These are phyloP conservation scores for Excoecaria cochinchinensis DNA, from an alignment of 345 rosid genomes.

Conservation along the genomic window DNA sequence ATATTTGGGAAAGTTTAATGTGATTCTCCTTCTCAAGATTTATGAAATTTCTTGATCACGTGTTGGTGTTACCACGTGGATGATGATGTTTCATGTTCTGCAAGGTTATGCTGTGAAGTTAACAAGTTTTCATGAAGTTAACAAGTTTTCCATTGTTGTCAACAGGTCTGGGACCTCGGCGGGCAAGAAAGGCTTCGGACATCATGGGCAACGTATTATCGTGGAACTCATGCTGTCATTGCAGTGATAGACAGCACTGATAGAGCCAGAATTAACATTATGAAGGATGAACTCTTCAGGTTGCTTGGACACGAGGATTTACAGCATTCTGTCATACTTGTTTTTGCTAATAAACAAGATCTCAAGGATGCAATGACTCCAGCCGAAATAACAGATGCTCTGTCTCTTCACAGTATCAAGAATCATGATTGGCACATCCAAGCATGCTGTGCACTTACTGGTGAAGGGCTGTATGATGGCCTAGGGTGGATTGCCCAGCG, in stretches of 20 bases:
- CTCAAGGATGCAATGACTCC: constrained; percentile 93
- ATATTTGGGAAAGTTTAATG: neutral
- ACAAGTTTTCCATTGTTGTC: neutral
- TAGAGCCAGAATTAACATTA: constrained; percentile 75
- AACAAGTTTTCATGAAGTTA: neutral
- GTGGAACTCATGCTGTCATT: constrained; percentile 87
- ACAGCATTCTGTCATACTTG: constrained; percentile 70
- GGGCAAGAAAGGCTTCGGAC: constrained; percentile 94
- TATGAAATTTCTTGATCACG: neutral
- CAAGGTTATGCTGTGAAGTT: neutral
- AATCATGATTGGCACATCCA: constrained; percentile 98
- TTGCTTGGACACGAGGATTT: constrained; percentile 81
- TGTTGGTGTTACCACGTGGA: neutral
- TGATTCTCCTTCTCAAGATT: neutral
- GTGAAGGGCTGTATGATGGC: constrained; percentile 83
- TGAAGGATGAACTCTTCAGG: constrained; percentile 82
- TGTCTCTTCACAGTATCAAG: constrained; percentile 88
- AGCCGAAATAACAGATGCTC: constrained; percentile 78
- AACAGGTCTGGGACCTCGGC: constrained; percentile 94
- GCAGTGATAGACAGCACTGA: constrained; percentile 95
- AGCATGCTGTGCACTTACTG: constrained; percentile 86
- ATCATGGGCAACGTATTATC: constrained; percentile 94
- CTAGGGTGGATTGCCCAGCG: constrained; percentile 87
- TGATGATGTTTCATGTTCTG: neutral
- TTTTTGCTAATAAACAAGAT: constrained; percentile 91